Base-by-base conservation (phyloP, 352 stramenopile genomes). In the Globisporangium canariense region DNA sequence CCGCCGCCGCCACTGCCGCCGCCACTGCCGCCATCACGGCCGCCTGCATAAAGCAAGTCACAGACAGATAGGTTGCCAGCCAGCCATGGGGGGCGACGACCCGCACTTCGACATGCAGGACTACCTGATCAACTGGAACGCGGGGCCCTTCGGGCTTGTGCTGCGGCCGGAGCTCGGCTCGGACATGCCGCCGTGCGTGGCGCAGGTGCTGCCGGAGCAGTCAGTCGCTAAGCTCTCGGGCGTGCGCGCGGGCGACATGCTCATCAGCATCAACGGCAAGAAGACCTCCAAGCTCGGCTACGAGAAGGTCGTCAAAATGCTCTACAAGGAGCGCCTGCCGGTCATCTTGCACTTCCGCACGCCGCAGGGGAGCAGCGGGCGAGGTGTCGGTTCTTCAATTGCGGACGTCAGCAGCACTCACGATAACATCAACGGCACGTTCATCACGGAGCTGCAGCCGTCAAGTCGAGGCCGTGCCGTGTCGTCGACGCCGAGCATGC, bases 81-180 rank as follows among this genome's bases (percentile, higher is more conserved):
- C 45, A 51, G 45, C 13, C 16, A 68, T 68, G 62, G 47, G 56
- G 5, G 58, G 63, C 49, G 51, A 64, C 49, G 47, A 60, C 56
- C 47, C 56, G 38, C 56, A 64, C 65, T 70, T 71, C 62, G 68
- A 71, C 58, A 75, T 72, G 83, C 76, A 87, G 65, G 84, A 93
- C 64, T 93, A 90, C 74, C 81, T 91, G 53, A 91, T 93, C 71
- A 91, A 93, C 66, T 93, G 84, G 84, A 89, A 93, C 66, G 78
- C 80, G 13, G 84, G 84, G 0, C 84, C 84, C 30, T 74, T 93
- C n/a, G 84, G 84, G 45, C 73, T 93, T 36, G 79, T 91, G 53
- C 69, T 93, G 62, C 82, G 81, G 14, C 79, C 84, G 7, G 84
- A 91, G 40, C 68, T 90, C 43, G 84, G 84, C 52, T 63, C 70